Evolutionary conservation across 306 rosid species (phyloP).

Genomic region (Cicer cuneatum): DNA sequence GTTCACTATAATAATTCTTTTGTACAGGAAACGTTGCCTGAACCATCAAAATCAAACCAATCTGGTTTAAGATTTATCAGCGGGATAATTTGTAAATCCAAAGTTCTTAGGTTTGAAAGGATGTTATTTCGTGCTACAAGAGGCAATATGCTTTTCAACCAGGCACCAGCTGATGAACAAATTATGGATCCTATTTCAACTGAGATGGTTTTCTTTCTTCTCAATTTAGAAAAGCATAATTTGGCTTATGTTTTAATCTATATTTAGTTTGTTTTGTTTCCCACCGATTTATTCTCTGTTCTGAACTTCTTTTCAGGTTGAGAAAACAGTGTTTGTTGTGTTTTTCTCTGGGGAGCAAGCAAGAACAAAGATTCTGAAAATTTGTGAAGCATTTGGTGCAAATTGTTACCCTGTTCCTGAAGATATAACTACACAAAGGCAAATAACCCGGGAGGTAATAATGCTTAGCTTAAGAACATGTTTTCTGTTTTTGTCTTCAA

Average conservation of each 20-base stretch:
- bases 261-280: conserved; percentile 39
- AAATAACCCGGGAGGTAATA: conserved; percentile 90
- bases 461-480: conserved; percentile 45
- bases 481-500: conserved; percentile 26
- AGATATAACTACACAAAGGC: conserved; percentile 86
- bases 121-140: conserved; percentile 98
- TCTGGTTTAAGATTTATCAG: conserved; percentile 94
- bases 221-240: conserved; percentile 39
- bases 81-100: conserved; percentile 91
- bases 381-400: conserved; percentile 98
- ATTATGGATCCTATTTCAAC: conserved; percentile 90
- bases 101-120: conserved; percentile 89
- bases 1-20: conserved; percentile 22
- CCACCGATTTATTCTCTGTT: conserved; percentile 36
- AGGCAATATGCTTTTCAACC: conserved; percentile 98
- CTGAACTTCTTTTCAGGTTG: conserved; percentile 70
- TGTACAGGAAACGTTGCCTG: conserved; percentile 77
- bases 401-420: conserved; percentile 98
- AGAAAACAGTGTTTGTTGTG: conserved; percentile 90
- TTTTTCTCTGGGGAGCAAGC: conserved; percentile 98
- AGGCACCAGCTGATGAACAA: conserved; percentile 78
- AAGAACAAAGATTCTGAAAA: conserved; percentile 87
- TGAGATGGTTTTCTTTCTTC: conserved; percentile 76
- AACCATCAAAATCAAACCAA: conserved; percentile 67
- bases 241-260: background rate